Percentiles rank a stretch among this genome's conserved stretches.
These are phyloP conservation scores for Sarcodon sp. DNA, from an alignment of 768 basidiomycete genomes.

Conservation along the genomic window DNA sequence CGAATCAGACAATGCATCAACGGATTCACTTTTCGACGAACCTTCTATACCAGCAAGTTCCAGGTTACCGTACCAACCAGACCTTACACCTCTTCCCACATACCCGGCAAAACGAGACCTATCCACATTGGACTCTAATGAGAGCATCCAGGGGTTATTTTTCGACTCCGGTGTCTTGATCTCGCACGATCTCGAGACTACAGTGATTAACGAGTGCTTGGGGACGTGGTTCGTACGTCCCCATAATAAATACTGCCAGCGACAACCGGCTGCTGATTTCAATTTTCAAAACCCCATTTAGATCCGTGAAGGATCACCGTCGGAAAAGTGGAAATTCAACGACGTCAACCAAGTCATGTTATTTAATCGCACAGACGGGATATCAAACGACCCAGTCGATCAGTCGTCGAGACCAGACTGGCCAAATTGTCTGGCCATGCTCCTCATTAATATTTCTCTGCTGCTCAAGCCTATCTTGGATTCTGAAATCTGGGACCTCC, in stretches of 20 bases:
- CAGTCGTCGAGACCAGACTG: conserved; percentile 26
- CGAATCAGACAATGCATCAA: no score
- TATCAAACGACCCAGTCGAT: conserved; percentile 4
- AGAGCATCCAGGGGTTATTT: not conserved
- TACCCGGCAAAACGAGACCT: not conserved
- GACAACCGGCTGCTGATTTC: conserved; percentile 53
- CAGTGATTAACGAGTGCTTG: not conserved
- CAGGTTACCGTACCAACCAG: not conserved
- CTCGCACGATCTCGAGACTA: conserved; percentile 1
- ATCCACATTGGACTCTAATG: not conserved
- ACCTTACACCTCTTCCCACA: not conserved
- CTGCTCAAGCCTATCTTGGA: conserved; percentile 41
- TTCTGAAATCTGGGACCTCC: conserved; percentile 30
- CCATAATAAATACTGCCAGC: conserved; percentile 28
- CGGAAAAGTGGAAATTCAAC: conserved; percentile 34
- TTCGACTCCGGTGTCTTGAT: conserved; percentile 1
- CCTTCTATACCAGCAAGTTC: conserved; percentile 4
- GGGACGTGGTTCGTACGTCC: conserved; percentile 1
- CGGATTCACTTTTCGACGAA: conserved; percentile 37
- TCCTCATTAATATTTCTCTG: conserved; percentile 37
- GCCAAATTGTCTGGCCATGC: conserved; percentile 37
- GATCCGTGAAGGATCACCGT: conserved; percentile 28
- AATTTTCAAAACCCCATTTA: conserved; percentile 38
- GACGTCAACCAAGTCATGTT: conserved; percentile 78
- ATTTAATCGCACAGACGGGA: conserved; percentile 39